Base-by-base conservation (phyloP, 129 eudicot genomes). In the Tagetes patula region DNA sequence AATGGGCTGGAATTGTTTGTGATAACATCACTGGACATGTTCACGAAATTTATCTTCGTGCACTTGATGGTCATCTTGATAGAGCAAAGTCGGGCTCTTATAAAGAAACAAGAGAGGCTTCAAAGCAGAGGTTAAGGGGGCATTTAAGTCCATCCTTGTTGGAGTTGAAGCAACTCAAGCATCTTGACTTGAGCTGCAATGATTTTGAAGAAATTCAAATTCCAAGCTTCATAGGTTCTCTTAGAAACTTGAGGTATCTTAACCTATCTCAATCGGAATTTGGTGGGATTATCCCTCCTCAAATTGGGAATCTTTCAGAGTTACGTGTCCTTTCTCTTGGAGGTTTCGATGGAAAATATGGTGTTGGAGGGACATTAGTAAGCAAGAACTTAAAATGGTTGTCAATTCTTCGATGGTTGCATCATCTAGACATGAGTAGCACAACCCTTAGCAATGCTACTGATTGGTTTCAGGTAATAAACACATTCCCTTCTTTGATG, bases 391-490 rank as follows among this genome's bases (percentile, higher is more conserved):
- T 74, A 4, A 67, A 48, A 20, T 84, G 89, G 84, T 53, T 85
- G 48, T 75, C 82, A 38, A 31, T 50, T 60, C 85, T 84, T 7
- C 71, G 50, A 34, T 12, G 0, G 31, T 49, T 84, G 49, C 50
- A 75, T 72, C 74, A 81, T 52, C 70, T 85, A 5, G 72, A 85
- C 69, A 10, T 82, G 79, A 75, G 75, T 71, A 3, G 11, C 34
- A 76, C 53, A 43, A 34, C 71, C 72, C 82, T 81, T 20, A 67
- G 79, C 77, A 54, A 40, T 27, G 70, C 84, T 8, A 33, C 20
- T 7, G 45, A 78, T 27, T 85, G 89, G 84, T 13, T 77, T 20
- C 79, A 75, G 73, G 85, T 81, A 61, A 78, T 79, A 41, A 81
- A 78, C 69, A 45, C 30, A 8, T 77, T 85, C 38, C 76, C 80